A percentile compares a stretch with the other conserved stretches of the same genome.
Conservation (phyloP, 169 alveolate species). For the Plasmodium gaboni region DNA sequence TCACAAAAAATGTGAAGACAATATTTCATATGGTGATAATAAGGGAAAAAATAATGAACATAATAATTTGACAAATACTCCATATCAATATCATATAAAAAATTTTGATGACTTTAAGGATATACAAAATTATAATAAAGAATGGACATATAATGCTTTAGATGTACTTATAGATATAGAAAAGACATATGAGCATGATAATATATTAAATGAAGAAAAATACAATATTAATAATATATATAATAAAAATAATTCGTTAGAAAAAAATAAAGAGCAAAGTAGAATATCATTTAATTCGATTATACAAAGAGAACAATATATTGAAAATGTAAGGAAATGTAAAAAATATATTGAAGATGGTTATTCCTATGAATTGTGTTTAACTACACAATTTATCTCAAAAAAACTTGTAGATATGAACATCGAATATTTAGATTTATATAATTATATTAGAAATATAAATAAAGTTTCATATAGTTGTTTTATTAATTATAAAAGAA, state of each 20-base stretch:
- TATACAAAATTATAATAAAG: neutral
- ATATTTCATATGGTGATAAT: neutral
- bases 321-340: constrained; percentile 54
- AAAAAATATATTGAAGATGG: constrained; percentile 70
- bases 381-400: constrained; percentile 70
- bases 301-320: constrained; percentile 14
- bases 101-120: neutral
- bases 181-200: neutral
- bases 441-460: constrained; percentile 34
- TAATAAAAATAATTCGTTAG: neutral
- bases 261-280: neutral
- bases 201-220: constrained; percentile 1
- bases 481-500: constrained; percentile 13
- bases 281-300: neutral
- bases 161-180: neutral
- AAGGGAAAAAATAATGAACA: neutral
- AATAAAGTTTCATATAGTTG: constrained; percentile 53
- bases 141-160: neutral
- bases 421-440: constrained; percentile 9
- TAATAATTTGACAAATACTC: neutral
- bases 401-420: neutral
- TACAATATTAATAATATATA: neutral
- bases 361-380: constrained; percentile 78
- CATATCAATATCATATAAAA: neutral
- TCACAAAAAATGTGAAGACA: neutral